phyloP scores from a whole-genome alignment of 208 protist species.

The Acanthamoeba healyi region DNA sequence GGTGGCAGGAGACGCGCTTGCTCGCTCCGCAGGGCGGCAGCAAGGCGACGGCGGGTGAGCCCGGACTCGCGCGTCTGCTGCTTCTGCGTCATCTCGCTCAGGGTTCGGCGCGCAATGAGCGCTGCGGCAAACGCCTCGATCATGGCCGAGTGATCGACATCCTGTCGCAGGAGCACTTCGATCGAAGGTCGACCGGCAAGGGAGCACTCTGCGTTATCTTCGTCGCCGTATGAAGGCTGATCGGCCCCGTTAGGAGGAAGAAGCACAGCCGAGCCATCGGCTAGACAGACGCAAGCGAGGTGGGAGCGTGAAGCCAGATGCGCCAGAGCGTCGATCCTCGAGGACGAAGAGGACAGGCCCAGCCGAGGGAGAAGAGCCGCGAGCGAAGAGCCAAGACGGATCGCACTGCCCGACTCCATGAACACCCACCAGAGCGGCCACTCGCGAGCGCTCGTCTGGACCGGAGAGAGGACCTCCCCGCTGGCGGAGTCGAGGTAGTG shows the following conservation, averaged over 20 bases:
- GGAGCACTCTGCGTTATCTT: neutral
- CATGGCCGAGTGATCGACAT: neutral
- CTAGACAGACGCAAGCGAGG: neutral
- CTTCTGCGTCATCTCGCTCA: neutral
- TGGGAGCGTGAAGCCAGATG: neutral
- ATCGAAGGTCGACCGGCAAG: neutral
- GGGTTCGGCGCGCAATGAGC: neutral
- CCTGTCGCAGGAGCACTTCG: neutral
- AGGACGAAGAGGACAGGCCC: neutral
- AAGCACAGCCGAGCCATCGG: neutral
- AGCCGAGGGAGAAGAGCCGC: neutral
- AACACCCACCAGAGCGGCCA: neutral
- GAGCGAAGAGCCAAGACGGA: neutral
- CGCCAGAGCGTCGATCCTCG: neutral
- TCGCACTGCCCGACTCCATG: neutral
- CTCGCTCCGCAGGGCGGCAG: neutral
- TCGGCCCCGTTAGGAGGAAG: neutral
- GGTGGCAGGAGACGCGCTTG: neutral
- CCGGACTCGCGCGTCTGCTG: neutral
- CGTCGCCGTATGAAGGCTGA: neutral
- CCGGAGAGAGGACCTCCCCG: neutral
- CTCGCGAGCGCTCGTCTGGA: neutral
- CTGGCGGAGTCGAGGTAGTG: neutral
- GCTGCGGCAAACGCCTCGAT: conserved; percentile 5
- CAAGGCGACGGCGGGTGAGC: neutral